Evolutionary conservation across 108 stramenopile genomes (phyloP), one percentile per base, ranked within the genome.

Genomic region (Nitzschia sp.): DNA sequence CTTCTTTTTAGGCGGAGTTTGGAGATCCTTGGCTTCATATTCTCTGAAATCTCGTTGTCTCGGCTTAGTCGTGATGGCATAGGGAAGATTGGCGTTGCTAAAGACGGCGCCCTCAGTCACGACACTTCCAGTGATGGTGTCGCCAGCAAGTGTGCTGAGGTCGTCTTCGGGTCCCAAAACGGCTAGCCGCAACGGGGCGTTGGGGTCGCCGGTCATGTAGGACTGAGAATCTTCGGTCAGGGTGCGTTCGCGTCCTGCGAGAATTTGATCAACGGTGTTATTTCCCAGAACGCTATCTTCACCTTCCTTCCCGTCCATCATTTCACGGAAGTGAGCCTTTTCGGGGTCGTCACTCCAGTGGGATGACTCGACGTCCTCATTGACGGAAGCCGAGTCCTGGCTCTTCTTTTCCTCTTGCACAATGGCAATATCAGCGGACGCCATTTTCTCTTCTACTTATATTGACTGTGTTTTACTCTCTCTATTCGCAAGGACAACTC

Each of bases 81-180:
- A 16, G 13, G 48, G 48, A 21, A 61, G 35, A 22, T 61, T 61
- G 41, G 41, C 60, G 32, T 45, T 61, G 41, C 32, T 44, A 34
- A 61, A 34, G 41, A 61, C 60, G 13, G 60, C 60, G 16, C 41
- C 60, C 22, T 38, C 60, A 22, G 60, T 61, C 5, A 44, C 60
- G 6, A 61, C 41, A 50, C 68, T 56, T 34, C 67, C 75, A n/a
- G 33, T 48, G 19, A 69, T 61, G 8, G 75, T 76, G 34, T 76
- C 75, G 45, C 60, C 60, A 36, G 68, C 75, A 41, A 76, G 33
- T 4, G 75, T 76, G 36, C 75, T 76, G 21, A 76, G 34, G 38
- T 75, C 75, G 27, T 76, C 75, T 27, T 64, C 68, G 11, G 29
- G n/a, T 3, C 75, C 68, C 23, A 64, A 29, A 53, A 69, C 57